Conservation (phyloP, 2,329 filamentous ascomycete species). For the Cytospora paraplurivora region DNA sequence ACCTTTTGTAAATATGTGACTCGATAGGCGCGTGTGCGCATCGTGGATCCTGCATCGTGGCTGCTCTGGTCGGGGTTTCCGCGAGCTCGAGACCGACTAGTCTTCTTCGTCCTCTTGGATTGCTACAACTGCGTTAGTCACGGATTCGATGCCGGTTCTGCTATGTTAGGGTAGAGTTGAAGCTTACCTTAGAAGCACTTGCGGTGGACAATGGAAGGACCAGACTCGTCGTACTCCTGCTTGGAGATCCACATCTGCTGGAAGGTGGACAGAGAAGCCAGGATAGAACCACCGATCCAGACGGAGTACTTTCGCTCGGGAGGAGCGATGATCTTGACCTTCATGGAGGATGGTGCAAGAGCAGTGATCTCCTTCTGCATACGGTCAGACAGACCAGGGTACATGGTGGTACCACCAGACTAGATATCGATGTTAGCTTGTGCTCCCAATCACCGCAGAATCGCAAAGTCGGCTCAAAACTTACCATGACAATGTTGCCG, state of each 20-base stretch:
- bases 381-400: slow-evolving; percentile 99
- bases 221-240: slow-evolving; percentile 99
- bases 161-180: not conserved
- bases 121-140: slow-evolving; percentile 18
- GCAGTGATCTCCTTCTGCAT: slow-evolving; percentile 99
- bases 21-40: slow-evolving; percentile 52
- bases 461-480: slow-evolving; percentile 43
- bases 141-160: not conserved
- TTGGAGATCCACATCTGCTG: slow-evolving; percentile 99
- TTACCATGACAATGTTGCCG: slow-evolving; percentile 99
- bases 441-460: not conserved
- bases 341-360: slow-evolving; percentile 99
- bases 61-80: slow-evolving; percentile 50
- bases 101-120: slow-evolving; percentile 31
- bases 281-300: slow-evolving; percentile 99
- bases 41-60: slow-evolving; percentile 47
- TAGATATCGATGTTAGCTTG: slow-evolving; percentile 47
- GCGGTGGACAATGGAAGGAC: slow-evolving; percentile 98
- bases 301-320: slow-evolving; percentile 99
- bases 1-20: slow-evolving; percentile 61
- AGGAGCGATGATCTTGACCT: slow-evolving; percentile 99
- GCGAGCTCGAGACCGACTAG: slow-evolving; percentile 38
- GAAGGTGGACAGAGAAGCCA: slow-evolving; percentile 99
- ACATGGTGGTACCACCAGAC: slow-evolving; percentile 99
- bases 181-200: slow-evolving; percentile 97